Conservation (phyloP, 1,284 basidiomycete species). For the Ganoderma sinense region DNA sequence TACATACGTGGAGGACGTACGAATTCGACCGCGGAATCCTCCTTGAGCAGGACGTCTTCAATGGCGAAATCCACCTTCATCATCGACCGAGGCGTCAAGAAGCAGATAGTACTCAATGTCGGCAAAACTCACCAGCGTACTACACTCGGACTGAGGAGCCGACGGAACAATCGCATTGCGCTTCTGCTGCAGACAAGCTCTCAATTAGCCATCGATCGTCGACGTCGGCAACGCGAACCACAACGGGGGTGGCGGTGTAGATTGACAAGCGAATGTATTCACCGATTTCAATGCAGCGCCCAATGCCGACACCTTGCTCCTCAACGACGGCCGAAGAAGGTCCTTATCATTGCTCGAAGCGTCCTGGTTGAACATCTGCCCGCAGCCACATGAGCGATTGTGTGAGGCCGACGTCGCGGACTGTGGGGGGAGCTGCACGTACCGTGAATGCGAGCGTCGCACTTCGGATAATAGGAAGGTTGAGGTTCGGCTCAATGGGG, state of each 20-base stretch:
- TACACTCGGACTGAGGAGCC: conserved; percentile 40
- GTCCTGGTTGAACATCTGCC: conserved; percentile 27
- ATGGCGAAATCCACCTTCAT: conserved; percentile 38
- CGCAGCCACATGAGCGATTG: conserved; percentile 23
- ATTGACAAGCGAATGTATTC: conserved; percentile 21
- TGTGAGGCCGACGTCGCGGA: conserved; percentile 24
- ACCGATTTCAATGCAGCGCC: conserved; percentile 34
- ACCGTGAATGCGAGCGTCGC: conserved; percentile 35
- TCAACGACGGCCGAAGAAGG: conserved; percentile 37
- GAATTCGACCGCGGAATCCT: conserved; percentile 13
- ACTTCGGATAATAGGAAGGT: conserved; percentile 41
- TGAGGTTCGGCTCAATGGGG: conserved; percentile 40
- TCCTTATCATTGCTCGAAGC: conserved; percentile 34
- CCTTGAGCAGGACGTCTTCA: conserved; percentile 17
- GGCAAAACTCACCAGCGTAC: conserved; percentile 38
- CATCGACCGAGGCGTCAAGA: neutral
- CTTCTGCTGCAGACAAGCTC: conserved; percentile 26
- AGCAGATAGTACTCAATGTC: neutral
- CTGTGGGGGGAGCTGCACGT: conserved; percentile 20
- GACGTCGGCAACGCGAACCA: conserved; percentile 5
- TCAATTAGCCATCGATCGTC: conserved; percentile 16
- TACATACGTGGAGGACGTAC: conserved; percentile 9
- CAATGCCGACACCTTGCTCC: conserved; percentile 33
- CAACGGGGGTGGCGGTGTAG: conserved; percentile 9
- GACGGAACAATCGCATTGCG: conserved; percentile 33